These are phyloP conservation scores for Psophocarpus tetragonolobus DNA, from an alignment of 306 rosid species.

Conservation along the genomic window DNA sequence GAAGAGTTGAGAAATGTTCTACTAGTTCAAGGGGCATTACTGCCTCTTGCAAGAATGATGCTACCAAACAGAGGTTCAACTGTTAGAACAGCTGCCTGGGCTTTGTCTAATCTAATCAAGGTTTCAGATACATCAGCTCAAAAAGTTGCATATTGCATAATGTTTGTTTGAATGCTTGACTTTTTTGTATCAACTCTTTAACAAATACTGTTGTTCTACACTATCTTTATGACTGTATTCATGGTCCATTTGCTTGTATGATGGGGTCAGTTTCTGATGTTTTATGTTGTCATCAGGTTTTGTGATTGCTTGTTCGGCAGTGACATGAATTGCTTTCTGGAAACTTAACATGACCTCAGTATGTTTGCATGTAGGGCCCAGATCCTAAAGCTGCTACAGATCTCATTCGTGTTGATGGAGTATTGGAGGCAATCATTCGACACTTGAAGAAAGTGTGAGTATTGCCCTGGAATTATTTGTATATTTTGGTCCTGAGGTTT, in stretches of 20 bases:
- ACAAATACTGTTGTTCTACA: conserved; percentile 17
- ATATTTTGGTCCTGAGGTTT: conserved; percentile 16
- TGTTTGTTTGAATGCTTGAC: conserved; percentile 4
- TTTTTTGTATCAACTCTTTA: background rate
- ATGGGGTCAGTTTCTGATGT: conserved; percentile 15
- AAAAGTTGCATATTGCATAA: conserved; percentile 12
- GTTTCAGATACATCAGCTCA: conserved; percentile 48
- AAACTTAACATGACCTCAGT: conserved; percentile 32
- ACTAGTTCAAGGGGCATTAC: conserved; percentile 84
- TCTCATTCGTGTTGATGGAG: conserved; percentile 82
- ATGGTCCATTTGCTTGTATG: conserved; percentile 16
- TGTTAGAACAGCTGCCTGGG: conserved; percentile 97
- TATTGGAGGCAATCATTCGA: conserved; percentile 74
- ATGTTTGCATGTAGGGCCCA: conserved; percentile 71
- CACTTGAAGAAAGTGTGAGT: conserved; percentile 92
- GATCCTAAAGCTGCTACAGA: conserved; percentile 82
- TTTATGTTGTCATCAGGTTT: conserved; percentile 15
- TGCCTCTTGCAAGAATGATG: conserved; percentile 94
- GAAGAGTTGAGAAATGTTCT: conserved; percentile 83
- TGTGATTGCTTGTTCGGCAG: background rate
- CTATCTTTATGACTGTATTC: conserved; percentile 11
- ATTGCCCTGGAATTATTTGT: conserved; percentile 15
- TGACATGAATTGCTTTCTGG: background rate
- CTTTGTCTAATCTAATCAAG: conserved; percentile 96
- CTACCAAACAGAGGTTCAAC: conserved; percentile 85